These are phyloP conservation scores for Tolypocladium pustulatum DNA, from an alignment of 2,329 filamentous ascomycete species.

Conservation along the genomic window DNA sequence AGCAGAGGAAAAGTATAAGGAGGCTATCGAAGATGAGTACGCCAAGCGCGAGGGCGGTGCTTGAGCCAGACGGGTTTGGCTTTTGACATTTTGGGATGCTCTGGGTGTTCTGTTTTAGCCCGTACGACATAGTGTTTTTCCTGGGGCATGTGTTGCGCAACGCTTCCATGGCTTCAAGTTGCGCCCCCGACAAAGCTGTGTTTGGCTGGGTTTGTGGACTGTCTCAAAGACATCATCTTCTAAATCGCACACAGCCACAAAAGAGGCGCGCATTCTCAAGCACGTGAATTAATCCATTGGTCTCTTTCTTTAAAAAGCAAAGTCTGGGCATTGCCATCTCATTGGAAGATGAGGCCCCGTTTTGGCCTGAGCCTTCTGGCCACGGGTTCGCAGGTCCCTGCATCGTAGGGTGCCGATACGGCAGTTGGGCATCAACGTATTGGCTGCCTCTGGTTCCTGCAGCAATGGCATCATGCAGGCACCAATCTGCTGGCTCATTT, in stretches of 20 bases:
- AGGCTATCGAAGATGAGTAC: slow-evolving; percentile 54
- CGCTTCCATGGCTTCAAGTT: not conserved
- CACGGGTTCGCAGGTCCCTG: not conserved
- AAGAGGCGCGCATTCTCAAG: not conserved
- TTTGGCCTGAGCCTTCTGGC: not conserved
- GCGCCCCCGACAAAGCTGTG: not conserved
- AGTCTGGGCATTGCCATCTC: not conserved
- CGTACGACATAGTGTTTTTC: too few species aligned
- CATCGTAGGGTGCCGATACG: not conserved
- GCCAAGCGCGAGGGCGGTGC: slow-evolving; percentile 53
- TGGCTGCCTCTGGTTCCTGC: slow-evolving; percentile 1
- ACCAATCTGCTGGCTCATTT: not conserved
- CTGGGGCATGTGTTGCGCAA: not conserved
- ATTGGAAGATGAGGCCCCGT: not conserved
- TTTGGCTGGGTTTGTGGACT: not conserved
- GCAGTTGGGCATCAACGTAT: not conserved
- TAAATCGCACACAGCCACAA: not conserved
- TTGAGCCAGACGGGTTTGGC: slow-evolving; percentile 18
- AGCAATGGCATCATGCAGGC: not conserved
- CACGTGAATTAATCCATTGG: not conserved
- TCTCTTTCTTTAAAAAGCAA: not conserved
- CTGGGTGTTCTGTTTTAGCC: not conserved
- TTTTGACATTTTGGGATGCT: not conserved
- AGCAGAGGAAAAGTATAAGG: slow-evolving; percentile 45
- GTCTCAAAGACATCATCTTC: not conserved